phyloP scores from a whole-genome alignment of 1,284 basidiomycete genomes.

The Peniophora sp. region DNA sequence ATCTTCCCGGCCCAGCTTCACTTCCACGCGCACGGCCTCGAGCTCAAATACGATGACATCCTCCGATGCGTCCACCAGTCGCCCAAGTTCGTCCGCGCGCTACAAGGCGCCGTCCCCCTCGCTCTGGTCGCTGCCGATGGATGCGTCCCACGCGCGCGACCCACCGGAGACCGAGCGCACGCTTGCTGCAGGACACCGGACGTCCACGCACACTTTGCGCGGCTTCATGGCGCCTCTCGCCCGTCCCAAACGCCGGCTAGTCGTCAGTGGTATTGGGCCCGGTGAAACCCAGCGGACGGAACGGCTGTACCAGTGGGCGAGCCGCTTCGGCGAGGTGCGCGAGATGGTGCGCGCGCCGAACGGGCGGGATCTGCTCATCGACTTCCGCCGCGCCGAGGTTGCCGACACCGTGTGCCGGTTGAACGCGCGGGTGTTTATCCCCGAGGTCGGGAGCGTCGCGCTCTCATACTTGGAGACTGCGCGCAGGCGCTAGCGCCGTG shows the following conservation, averaged over 20 bases:
- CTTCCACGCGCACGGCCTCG: slow-evolving; percentile 52
- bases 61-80: slow-evolving; percentile 34
- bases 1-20: slow-evolving; percentile 47
- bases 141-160: slow-evolving; percentile 29
- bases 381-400: slow-evolving; percentile 64
- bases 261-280: slow-evolving; percentile 29
- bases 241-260: slow-evolving; percentile 26
- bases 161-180: slow-evolving; percentile 23
- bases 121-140: slow-evolving; percentile 31
- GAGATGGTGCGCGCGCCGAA: slow-evolving; percentile 65
- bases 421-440: slow-evolving; percentile 62
- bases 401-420: slow-evolving; percentile 75
- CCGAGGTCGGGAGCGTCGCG: slow-evolving; percentile 66
- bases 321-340: slow-evolving; percentile 69
- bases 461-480: slow-evolving; percentile 44
- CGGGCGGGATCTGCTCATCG: slow-evolving; percentile 56
- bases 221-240: background rate
- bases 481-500: background rate
- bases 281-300: slow-evolving; percentile 26
- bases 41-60: slow-evolving; percentile 34
- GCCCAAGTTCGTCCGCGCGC: slow-evolving; percentile 31
- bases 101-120: slow-evolving; percentile 27
- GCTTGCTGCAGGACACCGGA: slow-evolving; percentile 16
- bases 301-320: slow-evolving; percentile 41
- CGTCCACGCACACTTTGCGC: background rate